Conservation (phyloP, 23 red algal species). For the Agarophyton chilense region DNA sequence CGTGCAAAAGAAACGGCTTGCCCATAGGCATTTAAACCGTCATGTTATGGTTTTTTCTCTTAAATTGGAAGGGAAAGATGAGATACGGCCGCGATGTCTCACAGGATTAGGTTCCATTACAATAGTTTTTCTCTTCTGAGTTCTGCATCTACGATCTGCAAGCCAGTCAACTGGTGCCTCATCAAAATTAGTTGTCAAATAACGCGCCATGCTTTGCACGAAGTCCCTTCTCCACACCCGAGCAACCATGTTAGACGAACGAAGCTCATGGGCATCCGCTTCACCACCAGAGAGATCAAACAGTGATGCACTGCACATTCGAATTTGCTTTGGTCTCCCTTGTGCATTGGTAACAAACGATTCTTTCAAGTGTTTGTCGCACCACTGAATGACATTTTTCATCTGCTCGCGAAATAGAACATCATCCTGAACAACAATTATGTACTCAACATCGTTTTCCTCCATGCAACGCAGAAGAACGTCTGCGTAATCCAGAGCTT, state of each 20-base stretch:
- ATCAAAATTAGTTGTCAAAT: conserved; percentile 41
- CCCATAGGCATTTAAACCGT: background rate
- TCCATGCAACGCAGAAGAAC: conserved; percentile 58
- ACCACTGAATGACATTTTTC: conserved; percentile 20
- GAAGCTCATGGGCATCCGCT: conserved; percentile 42
- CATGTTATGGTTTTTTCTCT: conserved; percentile 53
- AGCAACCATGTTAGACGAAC: conserved; percentile 63
- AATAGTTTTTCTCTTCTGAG: conserved; percentile 17
- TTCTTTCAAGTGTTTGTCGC: conserved; percentile 14
- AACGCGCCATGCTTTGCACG: conserved; percentile 22
- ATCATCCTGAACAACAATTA: conserved; percentile 72
- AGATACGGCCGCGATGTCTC: conserved; percentile 51
- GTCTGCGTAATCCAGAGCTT: conserved; percentile 73
- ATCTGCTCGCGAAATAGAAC: conserved; percentile 43
- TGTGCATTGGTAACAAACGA: background rate
- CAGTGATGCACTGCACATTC: conserved; percentile 44
- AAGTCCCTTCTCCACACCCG: conserved; percentile 52
- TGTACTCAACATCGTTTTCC: background rate
- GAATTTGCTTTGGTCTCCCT: background rate
- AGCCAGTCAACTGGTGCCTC: conserved; percentile 82
- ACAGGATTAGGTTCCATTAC: conserved; percentile 63
- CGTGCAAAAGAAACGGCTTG: background rate
- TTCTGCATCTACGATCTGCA: conserved; percentile 53
- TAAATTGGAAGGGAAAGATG: conserved; percentile 44
- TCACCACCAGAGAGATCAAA: conserved; percentile 29